Conservation (phyloP, 768 basidiomycete genomes). For the Boletellus emodensis region DNA sequence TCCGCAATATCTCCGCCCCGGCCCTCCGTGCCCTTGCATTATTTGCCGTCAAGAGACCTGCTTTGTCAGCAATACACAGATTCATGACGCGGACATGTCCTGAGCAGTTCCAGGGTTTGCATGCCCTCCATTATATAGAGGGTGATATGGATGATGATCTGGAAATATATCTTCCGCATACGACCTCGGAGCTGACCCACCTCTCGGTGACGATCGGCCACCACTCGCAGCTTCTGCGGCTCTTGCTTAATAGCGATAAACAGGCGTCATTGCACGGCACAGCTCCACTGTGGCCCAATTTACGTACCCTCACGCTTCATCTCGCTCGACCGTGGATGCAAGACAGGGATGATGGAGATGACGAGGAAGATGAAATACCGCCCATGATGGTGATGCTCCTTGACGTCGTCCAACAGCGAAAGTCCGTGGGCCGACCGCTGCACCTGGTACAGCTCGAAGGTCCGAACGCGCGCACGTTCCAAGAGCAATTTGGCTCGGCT, state of each 20-base stretch:
- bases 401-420: conserved; percentile 31
- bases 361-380: conserved; percentile 31
- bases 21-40: conserved; percentile 23
- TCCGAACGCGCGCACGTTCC: conserved; percentile 18
- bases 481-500: conserved; percentile 22
- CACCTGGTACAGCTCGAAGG: conserved; percentile 27
- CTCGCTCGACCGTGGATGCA: conserved; percentile 27
- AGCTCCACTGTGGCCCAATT: conserved; percentile 29
- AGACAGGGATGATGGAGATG: conserved; percentile 29
- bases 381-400: conserved; percentile 30
- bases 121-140: conserved; percentile 31
- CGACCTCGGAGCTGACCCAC: conserved; percentile 33
- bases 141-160: conserved; percentile 34
- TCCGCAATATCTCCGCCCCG: conserved; percentile 34
- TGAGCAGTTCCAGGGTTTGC: conserved; percentile 32
- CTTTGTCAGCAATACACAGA: conserved; percentile 32
- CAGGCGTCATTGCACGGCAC: conserved; percentile 32
- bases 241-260: conserved; percentile 33
- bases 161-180: conserved; percentile 32
- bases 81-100: conserved; percentile 34
- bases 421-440: conserved; percentile 27
- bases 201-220: conserved; percentile 32
- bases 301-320: conserved; percentile 28
- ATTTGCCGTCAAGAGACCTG: conserved; percentile 25
- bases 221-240: conserved; percentile 31